These are phyloP conservation scores for Dendrocalamus latiflorus DNA, from an alignment of 202 grass and related monocot species.

Conservation along the genomic window DNA sequence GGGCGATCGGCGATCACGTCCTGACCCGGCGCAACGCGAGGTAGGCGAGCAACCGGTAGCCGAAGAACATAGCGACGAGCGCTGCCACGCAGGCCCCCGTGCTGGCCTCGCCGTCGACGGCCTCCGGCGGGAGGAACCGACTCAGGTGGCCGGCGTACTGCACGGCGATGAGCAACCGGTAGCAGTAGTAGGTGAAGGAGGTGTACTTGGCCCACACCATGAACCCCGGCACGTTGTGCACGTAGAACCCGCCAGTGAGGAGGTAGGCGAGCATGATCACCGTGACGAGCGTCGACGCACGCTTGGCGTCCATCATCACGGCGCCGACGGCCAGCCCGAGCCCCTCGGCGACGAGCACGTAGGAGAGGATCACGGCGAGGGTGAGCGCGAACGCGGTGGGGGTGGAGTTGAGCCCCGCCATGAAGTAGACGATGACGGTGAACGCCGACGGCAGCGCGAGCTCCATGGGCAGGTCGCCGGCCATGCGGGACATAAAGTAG, in stretches of 20 bases:
- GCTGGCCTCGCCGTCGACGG: slow-evolving; percentile 15
- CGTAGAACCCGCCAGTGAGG: slow-evolving; percentile 89
- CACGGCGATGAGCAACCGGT: slow-evolving; percentile 67
- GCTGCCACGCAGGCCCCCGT: slow-evolving; percentile 24
- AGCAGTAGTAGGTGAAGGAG: slow-evolving; percentile 95
- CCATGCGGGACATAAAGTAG: slow-evolving; percentile 80
- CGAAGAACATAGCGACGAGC: slow-evolving; percentile 70
- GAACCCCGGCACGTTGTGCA: slow-evolving; percentile 64
- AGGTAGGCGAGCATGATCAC: slow-evolving; percentile 88
- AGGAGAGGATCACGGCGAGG: slow-evolving; percentile 46
- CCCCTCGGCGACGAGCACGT: slow-evolving; percentile 80
- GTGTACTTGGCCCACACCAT: slow-evolving; percentile 91
- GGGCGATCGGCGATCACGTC: slow-evolving; percentile 20
- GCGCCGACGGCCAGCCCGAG: slow-evolving; percentile 75
- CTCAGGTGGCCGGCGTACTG: slow-evolving; percentile 47
- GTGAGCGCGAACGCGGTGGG: slow-evolving; percentile 65
- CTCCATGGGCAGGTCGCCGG: slow-evolving; percentile 90
- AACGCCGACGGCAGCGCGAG: slow-evolving; percentile 69
- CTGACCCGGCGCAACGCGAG: slow-evolving; percentile 54
- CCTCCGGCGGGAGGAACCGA: slow-evolving; percentile 3
- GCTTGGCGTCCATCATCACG: slow-evolving; percentile 85
- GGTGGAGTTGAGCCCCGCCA: slow-evolving; percentile 70
- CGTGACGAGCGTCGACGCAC: slow-evolving; percentile 69
- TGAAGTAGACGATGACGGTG: slow-evolving; percentile 76
- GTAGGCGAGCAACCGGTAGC: slow-evolving; percentile 70